phyloP scores from a whole-genome alignment of 805 yeast species.

The Candida silvatica region DNA sequence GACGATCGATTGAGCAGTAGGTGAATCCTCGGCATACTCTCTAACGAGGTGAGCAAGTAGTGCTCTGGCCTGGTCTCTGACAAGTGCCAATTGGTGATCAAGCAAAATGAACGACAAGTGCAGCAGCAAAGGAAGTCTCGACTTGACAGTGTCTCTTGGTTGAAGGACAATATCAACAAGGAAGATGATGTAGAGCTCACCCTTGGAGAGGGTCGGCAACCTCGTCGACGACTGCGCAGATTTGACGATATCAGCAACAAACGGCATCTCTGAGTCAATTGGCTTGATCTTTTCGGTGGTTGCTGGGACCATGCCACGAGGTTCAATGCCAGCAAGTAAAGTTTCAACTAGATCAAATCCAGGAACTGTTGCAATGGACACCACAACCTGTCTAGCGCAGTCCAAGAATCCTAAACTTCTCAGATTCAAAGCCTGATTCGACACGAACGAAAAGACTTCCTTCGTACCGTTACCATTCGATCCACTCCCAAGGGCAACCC shows the following conservation, averaged over 20 bases:
- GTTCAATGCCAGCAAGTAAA: conserved; percentile 64
- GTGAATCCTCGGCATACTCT: conserved; percentile 47
- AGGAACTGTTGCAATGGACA: conserved; percentile 55
- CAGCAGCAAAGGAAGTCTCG: conserved; percentile 60
- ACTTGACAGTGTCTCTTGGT: conserved; percentile 47
- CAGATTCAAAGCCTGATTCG: conserved; percentile 57
- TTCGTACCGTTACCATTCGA: conserved; percentile 60
- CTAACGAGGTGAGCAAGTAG: conserved; percentile 67
- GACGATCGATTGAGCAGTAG: conserved; percentile 48
- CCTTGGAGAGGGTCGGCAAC: conserved; percentile 71
- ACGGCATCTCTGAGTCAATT: conserved; percentile 39
- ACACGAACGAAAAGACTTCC: conserved; percentile 61
- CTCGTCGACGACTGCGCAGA: conserved; percentile 32
- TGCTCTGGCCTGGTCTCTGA: conserved; percentile 78
- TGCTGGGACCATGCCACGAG: conserved; percentile 79
- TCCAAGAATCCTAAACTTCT: conserved; percentile 71
- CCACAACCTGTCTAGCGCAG: conserved; percentile 71
- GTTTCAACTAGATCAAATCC: conserved; percentile 49
- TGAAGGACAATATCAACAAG: conserved; percentile 71
- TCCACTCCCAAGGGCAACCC: conserved; percentile 89
- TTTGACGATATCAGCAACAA: conserved; percentile 63
- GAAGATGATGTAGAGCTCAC: conserved; percentile 80
- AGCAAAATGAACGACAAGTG: conserved; percentile 75
- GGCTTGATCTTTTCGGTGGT: conserved; percentile 2
- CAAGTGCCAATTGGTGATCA: conserved; percentile 80